Conservation (phyloP, 331 rosid species). For the Malus hybrid region DNA sequence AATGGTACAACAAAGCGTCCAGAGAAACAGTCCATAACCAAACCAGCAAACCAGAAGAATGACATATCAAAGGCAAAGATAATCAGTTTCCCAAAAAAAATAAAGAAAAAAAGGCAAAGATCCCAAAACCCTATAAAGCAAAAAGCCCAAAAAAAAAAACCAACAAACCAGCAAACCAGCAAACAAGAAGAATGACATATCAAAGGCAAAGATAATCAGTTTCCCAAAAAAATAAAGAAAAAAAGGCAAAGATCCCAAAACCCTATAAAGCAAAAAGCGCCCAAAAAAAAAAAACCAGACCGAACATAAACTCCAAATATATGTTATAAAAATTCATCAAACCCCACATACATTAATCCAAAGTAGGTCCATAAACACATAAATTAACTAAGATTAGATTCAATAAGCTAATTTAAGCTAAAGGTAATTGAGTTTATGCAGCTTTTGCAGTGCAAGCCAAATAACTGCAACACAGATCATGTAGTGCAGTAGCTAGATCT, state of each 20-base stretch:
- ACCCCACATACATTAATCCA: background rate
- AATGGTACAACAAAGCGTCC: too few species aligned
- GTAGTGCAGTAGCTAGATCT: slow-evolving; percentile 20
- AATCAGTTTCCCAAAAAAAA: too few species aligned
- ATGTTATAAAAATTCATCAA: background rate
- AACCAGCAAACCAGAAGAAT: too few species aligned
- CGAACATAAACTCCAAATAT: background rate
- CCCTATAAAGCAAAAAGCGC: background rate
- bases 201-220: too few species aligned
- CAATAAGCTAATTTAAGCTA: background rate
- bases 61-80: too few species aligned
- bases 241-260: background rate
- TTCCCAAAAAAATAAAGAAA: too few species aligned
- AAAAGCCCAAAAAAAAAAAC: background rate
- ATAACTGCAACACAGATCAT: slow-evolving; percentile 24
- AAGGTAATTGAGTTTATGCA: slow-evolving; percentile 21
- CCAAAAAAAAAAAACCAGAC: background rate
- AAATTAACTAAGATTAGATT: background rate
- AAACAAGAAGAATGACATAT: too few species aligned
- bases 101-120: background rate
- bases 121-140: background rate
- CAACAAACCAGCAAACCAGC: background rate
- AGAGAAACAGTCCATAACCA: too few species aligned
- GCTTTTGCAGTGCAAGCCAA: slow-evolving; percentile 41
- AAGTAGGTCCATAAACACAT: background rate